Base-by-base conservation (phyloP, 2,329 filamentous ascomycete species). In the Chrysoporthe puriensis region DNA sequence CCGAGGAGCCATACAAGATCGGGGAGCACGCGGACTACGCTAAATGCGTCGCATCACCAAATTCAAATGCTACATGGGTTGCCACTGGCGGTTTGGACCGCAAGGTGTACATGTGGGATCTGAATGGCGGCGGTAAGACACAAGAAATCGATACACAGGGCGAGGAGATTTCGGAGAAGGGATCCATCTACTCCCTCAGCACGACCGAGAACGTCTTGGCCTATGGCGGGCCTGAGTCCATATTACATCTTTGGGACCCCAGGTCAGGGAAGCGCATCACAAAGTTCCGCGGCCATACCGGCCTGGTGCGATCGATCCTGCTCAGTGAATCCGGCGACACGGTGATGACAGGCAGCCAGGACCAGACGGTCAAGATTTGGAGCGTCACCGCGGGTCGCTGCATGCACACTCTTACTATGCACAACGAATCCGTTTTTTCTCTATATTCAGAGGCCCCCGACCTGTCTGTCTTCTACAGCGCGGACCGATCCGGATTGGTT, bases 321-420 rank as follows among this genome's bases (percentile, higher is more conserved):
- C 89, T 99, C 71, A 97, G 93, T 73, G 89, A 95, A 72, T 89
- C 92, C 69, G 94, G 93, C 50, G 94, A 97, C 76, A 96, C 90
- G 52, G 92, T 99, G 73, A 88, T 99, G 84, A 97, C 95, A 0
- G 94, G 93, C 16, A 97, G 94, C 73, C 95, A 95, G 1, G 96
- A 99, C 77, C 94, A 97, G 80, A 98, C 96, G 0, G 91, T 99
- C 82, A 99, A 99, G 81, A 89, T 98, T 67, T 99, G 96, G 96
- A 97, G 94, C 72, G 90, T 98, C 73, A 96, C 92, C 13, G 95
- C 94, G 32, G 96, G 96, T 66, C 87, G 96, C 73, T 99, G 96
- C 84, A 95, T 98, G 91, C 93, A 97, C 79, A 99, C 96, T 0
- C 86, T 99, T 73, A 97, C 94, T 65, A 99, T 99, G 96, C 96